Conservation (phyloP, 2,329 filamentous ascomycete species). For the Macrophomina phaseolina region DNA sequence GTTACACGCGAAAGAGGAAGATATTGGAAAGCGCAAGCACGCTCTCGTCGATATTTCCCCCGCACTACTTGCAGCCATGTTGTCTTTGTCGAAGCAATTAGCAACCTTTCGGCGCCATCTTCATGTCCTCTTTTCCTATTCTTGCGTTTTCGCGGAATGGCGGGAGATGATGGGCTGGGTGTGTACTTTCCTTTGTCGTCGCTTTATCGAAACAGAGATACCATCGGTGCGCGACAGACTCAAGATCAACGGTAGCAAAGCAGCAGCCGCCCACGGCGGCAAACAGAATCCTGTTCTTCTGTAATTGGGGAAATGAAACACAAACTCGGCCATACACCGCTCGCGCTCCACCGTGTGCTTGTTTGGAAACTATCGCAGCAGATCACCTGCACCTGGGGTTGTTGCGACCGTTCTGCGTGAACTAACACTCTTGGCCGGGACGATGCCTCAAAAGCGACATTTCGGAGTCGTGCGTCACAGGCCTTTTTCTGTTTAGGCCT, state of each 20-base stretch:
- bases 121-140: background rate
- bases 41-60: background rate
- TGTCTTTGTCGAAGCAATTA: background rate
- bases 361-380: background rate
- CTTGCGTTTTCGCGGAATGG: background rate
- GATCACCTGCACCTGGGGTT: background rate
- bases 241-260: background rate
- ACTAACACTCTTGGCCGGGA: background rate
- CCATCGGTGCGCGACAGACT: background rate
- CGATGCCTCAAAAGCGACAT: too few species aligned
- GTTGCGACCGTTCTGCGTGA: background rate
- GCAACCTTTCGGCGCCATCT: background rate
- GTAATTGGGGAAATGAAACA: constrained; percentile 15
- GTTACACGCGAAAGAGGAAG: constrained; percentile 10
- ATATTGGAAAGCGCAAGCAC: constrained; percentile 10
- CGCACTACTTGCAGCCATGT: background rate
- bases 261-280: background rate
- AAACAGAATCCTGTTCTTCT: constrained; percentile 17
- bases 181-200: background rate
- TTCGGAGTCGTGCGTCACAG: too few species aligned
- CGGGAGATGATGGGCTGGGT: background rate
- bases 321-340: background rate
- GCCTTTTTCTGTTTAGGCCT: background rate
- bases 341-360: background rate
- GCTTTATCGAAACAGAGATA: constrained; percentile 9